Conservation (phyloP, 129 eudicot species). For the Flaveria sonorensis region DNA sequence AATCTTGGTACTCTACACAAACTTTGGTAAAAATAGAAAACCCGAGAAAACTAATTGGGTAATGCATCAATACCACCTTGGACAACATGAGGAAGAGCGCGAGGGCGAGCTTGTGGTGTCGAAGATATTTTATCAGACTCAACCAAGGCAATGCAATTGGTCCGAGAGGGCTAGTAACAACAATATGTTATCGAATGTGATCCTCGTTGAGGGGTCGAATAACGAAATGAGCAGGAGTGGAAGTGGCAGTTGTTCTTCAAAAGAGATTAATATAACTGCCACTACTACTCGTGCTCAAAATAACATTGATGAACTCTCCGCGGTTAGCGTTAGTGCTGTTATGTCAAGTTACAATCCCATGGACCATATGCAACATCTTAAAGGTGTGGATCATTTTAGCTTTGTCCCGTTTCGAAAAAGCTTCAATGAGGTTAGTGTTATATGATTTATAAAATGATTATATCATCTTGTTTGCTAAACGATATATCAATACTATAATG, state of each 20-base stretch:
- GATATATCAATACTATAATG: background rate
- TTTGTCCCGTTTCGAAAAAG: constrained; percentile 65
- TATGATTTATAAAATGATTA: background rate
- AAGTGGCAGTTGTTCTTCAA: constrained; percentile 73
- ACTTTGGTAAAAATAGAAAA: constrained; percentile 90
- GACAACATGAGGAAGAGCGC: constrained; percentile 88
- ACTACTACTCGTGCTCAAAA: constrained; percentile 39
- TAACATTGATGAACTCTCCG: constrained; percentile 60
- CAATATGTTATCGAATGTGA: constrained; percentile 26
- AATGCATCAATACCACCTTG: constrained; percentile 97
- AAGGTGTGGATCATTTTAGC: constrained; percentile 67
- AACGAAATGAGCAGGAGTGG: constrained; percentile 55
- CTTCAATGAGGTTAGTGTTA: constrained; percentile 65
- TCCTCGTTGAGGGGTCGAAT: constrained; percentile 26
- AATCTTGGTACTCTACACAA: constrained; percentile 89
- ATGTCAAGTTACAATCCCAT: constrained; percentile 57
- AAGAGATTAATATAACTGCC: constrained; percentile 42
- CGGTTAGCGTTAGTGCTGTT: constrained; percentile 42
- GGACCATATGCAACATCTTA: constrained; percentile 67
- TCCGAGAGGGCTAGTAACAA: constrained; percentile 42
- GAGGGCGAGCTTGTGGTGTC: constrained; percentile 98
- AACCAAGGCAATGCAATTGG: constrained; percentile 92
- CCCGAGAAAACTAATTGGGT: constrained; percentile 99
- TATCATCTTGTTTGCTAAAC: background rate
- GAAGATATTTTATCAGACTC: constrained; percentile 93